Evolutionary conservation across 1,139 yeast species (phyloP), one percentile per base, ranked within the genome.

Genomic region (Taphrina pruni): DNA sequence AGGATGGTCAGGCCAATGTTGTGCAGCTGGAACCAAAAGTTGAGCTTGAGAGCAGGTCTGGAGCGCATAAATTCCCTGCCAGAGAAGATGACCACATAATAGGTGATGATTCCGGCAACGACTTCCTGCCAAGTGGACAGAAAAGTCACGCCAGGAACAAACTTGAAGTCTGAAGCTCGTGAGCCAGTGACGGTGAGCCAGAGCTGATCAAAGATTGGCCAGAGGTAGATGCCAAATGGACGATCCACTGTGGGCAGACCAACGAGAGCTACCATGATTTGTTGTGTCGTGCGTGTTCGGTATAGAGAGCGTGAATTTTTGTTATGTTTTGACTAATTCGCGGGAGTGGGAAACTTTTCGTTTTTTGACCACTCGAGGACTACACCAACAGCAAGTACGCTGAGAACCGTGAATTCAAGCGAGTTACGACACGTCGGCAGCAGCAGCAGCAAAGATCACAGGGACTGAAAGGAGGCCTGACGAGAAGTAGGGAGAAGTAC

Each of bases 181-280:
- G 78, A 79, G 51, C 91, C 93, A 54, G 81, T 79, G 45, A 84
- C 75, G 66, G 76, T 70, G 71, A 83, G 85, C 75, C 87, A 87
- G 38, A 81, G 80, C 72, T 80, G 81, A 76, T 88, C 86, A 79
- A 94, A 91, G 71, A 93, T 80, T 41, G 65, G 51, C 97, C 97
- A 94, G 72, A 94, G 82, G 75, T 89, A 85, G 68, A 94, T 73
- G 64, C 99, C 99, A 79, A 93, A 94, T 20, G 98, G 98, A 72
- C 90, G 84, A 67, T 89, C 89, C 69, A 91, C 76, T 54, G 88
- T 81, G 55, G 97, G 38, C 76, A 61, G 75, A 36, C 69, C 60
- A 39, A 51, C 26, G 32, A 45, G 32, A 36, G 58, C 43, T 7
- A 36, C 56, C 56, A 48, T 60, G 38, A 26, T 17, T 56, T 26